Conservation (phyloP, 2,329 filamentous ascomycete genomes). For the Curvularia spicifera region DNA sequence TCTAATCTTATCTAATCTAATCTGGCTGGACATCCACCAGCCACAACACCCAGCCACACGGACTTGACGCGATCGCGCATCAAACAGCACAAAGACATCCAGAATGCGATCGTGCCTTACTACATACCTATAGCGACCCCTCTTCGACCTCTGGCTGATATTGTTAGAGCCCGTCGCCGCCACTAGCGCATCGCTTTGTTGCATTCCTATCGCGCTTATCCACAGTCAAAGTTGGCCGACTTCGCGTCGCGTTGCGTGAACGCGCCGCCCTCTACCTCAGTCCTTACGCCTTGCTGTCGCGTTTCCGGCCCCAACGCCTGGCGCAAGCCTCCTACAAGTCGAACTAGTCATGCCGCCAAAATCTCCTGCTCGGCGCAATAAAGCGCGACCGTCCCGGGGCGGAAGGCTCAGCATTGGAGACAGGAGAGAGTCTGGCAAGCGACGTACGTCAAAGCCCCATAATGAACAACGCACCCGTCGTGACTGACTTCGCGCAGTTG, state of each 20-base stretch:
- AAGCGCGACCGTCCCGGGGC: constrained; percentile 44
- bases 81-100: constrained; percentile 14
- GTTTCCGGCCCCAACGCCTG: not conserved
- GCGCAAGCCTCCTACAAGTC: not conserved
- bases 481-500: constrained; percentile 28
- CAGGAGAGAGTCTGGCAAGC: constrained; percentile 30
- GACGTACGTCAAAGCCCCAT: constrained; percentile 22
- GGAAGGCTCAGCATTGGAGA: constrained; percentile 27
- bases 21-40: constrained; percentile 18
- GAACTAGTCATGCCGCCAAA: constrained; percentile 30
- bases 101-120: constrained; percentile 21
- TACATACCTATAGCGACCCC: constrained; percentile 12
- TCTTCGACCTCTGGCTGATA: not conserved
- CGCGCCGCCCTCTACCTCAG: constrained; percentile 4
- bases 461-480: not conserved
- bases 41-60: constrained; percentile 38
- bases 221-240: constrained; percentile 1
- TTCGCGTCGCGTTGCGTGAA: constrained; percentile 3
- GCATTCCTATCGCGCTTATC: constrained; percentile 19
- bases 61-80: constrained; percentile 8
- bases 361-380: constrained; percentile 35
- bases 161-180: not conserved
- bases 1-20: constrained; percentile 13
- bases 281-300: not conserved
- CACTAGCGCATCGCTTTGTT: not conserved